A percentile compares a stretch with the other conserved stretches of the same genome.
Evolutionary conservation across 2,329 filamentous ascomycete species (phyloP).

Genomic region (Cladobotryum protrusum): DNA sequence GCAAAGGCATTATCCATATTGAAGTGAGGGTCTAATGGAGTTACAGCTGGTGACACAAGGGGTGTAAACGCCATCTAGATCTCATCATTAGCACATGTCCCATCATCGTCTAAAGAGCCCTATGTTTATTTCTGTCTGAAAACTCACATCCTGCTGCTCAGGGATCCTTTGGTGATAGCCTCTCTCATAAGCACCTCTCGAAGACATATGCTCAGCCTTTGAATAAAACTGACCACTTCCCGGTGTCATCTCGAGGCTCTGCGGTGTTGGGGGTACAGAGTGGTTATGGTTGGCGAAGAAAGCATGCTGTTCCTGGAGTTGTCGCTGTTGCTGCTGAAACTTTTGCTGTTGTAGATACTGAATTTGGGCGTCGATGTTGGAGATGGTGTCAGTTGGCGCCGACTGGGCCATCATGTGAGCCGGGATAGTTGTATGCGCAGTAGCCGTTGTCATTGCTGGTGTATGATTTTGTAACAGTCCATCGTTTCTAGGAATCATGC

Average conservation of each 20-base stretch:
- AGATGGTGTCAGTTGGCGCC: constrained; percentile 45
- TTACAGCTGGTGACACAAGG: constrained; percentile 77
- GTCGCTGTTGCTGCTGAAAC: constrained; percentile 53
- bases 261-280: constrained; percentile 72
- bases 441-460: constrained; percentile 41
- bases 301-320: constrained; percentile 51
- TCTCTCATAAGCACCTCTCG: constrained; percentile 57
- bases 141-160: constrained; percentile 60
- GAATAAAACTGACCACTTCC: constrained; percentile 53
- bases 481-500: constrained; percentile 25
- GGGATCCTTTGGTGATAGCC: constrained; percentile 60
- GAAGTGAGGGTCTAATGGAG: constrained; percentile 68
- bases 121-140: neutral
- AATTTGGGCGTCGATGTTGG: constrained; percentile 59
- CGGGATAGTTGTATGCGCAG: constrained; percentile 40
- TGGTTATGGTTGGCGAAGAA: constrained; percentile 50
- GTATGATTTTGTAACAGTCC: constrained; percentile 40
- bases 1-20: constrained; percentile 52
- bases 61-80: constrained; percentile 69
- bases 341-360: constrained; percentile 60
- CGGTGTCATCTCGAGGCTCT: constrained; percentile 69
- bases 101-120: neutral
- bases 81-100: neutral
- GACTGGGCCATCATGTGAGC: constrained; percentile 37
- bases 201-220: constrained; percentile 45